Base-by-base conservation (phyloP, 2,329 filamentous ascomycete species). In the Cercospora zeae-maydis region DNA sequence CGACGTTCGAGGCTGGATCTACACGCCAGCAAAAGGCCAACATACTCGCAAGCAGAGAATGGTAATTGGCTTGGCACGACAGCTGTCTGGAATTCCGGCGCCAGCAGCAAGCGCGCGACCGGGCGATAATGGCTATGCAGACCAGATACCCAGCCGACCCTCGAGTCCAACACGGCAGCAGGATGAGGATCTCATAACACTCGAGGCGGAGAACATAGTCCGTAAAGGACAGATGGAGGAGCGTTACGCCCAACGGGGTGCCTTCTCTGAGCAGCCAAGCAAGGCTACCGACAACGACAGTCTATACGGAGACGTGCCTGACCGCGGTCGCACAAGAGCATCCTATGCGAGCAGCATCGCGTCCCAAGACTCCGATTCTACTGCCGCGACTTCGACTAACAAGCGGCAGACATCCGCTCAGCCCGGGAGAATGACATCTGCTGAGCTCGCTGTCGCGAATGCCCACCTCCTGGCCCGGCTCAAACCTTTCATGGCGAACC, bases 1-100 rank as follows among this genome's bases (percentile, higher is more conserved):
- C 5, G 93, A 99, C 75, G 91, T 99, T 24, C 85, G 93, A 69
- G 95, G 95, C 13, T 99, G 96, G 95, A 85, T 98, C 57, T 99
- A 96, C 76, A 86, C 87, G 39, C 93, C 93, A 16, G 91, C 93
- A 71, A 84, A 83, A 68, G 92, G 92, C 0, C 92, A 91, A 3
- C 87, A 97, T 84, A 93, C 86, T 27, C 85, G 93, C 69, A 92
- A 92, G 72, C 96, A 97, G 72, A 85, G 95, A 37, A 81, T 98
- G 64, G 81, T 97, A 71, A 86, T 99, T 59, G 91, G 93, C 0
- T 81, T 98, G 24, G 93, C 93, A 13, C 84, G 93, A 58, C 89
- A 95, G 71, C 79, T 99, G 45, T 96, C 92, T 70, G 95, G 95
- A 0, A 87, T 99, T 36, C 89, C 92, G 31, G 85, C 88, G 3